Evolutionary conservation across 495 filamentous ascomycete species (phyloP).

Genomic region (Aspergillus olivimuriae): DNA sequence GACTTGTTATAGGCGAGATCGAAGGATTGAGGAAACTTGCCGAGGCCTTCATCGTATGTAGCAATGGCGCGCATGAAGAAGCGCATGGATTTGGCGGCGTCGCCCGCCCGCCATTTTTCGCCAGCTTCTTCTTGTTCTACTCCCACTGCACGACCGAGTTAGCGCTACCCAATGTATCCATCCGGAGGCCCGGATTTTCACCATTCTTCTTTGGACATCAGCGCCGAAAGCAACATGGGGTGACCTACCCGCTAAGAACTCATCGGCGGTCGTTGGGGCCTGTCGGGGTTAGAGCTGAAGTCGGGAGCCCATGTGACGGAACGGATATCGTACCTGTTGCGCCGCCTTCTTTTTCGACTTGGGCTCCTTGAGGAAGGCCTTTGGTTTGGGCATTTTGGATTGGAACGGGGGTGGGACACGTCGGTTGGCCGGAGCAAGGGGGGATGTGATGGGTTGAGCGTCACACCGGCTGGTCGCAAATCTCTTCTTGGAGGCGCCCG

Average conservation of each 20-base stretch:
- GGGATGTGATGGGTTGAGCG: no score
- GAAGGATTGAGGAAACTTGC: conserved; percentile 50
- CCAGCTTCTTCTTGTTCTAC: conserved; percentile 63
- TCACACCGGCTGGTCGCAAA: no score
- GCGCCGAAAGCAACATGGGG: neutral
- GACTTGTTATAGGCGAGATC: conserved; percentile 73
- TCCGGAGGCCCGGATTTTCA: no score
- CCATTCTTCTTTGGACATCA: no score
- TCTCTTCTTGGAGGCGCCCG: no score
- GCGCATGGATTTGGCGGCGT: conserved; percentile 60
- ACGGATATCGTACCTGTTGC: conserved; percentile 26
- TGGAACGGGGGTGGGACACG: no score
- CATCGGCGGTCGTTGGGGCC: conserved; percentile 53
- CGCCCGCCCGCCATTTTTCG: conserved; percentile 68
- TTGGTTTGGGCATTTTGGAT: conserved; percentile 45
- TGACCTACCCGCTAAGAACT: conserved; percentile 49
- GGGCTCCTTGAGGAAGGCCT: conserved; percentile 42
- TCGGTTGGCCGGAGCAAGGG: no score
- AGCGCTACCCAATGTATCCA: neutral
- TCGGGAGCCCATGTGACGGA: neutral
- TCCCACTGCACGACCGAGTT: conserved; percentile 36
- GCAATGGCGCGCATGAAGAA: conserved; percentile 64
- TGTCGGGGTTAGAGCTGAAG: conserved; percentile 11
- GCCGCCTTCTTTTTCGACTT: conserved; percentile 40
- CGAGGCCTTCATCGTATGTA: conserved; percentile 55